Base-by-base conservation (phyloP, 2,329 filamentous ascomycete genomes). In the Fusarium nelsonii region DNA sequence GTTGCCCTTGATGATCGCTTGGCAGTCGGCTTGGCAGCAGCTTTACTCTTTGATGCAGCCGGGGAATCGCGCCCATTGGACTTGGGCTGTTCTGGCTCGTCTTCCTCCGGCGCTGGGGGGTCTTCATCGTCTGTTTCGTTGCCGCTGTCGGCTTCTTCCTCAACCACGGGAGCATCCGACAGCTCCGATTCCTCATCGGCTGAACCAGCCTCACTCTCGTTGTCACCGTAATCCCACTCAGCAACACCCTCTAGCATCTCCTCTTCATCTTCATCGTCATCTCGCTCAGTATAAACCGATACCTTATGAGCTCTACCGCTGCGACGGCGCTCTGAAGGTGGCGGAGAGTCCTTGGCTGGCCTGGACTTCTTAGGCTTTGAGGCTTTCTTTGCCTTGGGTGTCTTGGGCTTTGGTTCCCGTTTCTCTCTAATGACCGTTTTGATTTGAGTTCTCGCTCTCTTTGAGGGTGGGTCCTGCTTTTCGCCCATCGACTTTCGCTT, bases 171-270 rank as follows among this genome's bases (percentile, higher is more conserved):
- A 26, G 54, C 64, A 62, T 74, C 73, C 3, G 70, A 74, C 28
- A 74, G 64, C 45, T 72, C 69, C 14, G 72, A 73, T 14, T 67
- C 70, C 18, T 63, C 54, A n/a, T 60, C 65, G 3, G 46, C 64
- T 6, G 70, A 66, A 30, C 39, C 43, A 18, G 49, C 48, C 30
- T 65, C 75, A 15, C 74, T 72, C 11, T 65, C 71, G 20, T 61
- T 54, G 18, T 64, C 50, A 57, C 68, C 62, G 48, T 89, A 89
- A 26, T 85, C 81, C 87, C 87, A 89, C 73, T 86, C 80, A 1
- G 86, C 85, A 7, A 89, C 87, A 3, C 87, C 87, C 46, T 87
- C 83, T 26, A 88, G 78, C 87, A 89, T 89, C 74, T 89, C 87
- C 67, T 87, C 83, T 63, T 89, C 86, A 61, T 89, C 87, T 49